Evolutionary conservation across 106 monocot genomes (phyloP).

Genomic region (Acorus gramineus): DNA sequence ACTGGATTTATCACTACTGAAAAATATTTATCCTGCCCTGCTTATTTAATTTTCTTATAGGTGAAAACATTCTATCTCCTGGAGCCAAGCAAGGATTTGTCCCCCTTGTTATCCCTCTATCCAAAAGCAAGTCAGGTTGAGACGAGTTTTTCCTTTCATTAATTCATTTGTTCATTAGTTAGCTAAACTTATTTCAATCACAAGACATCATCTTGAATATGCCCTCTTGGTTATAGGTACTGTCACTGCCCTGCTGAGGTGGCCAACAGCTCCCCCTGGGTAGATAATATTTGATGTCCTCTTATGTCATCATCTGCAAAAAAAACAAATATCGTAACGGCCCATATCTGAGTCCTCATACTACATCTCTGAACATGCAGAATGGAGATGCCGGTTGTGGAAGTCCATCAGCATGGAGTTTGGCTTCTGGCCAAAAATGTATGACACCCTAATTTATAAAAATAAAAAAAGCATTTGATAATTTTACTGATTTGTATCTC

Average conservation of each 20-base stretch:
- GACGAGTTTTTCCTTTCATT: not conserved
- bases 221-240: constrained; percentile 35
- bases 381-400: constrained; percentile 96
- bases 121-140: constrained; percentile 75
- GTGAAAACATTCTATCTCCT: constrained; percentile 70
- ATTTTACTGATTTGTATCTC: too few relatives aligned
- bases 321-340: too few relatives aligned
- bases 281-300: constrained; percentile 15
- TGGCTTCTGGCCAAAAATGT: constrained; percentile 95
- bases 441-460: constrained; percentile 15
- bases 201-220: not conserved
- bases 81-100: constrained; percentile 73
- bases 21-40: not conserved
- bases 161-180: too few relatives aligned
- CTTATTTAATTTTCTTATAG: constrained; percentile 15
- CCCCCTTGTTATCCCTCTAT: constrained; percentile 77
- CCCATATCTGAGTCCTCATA: too few relatives aligned
- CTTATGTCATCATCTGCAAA: not conserved
- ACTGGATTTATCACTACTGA: too few relatives aligned
- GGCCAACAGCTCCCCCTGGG: constrained; percentile 93
- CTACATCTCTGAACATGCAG: constrained; percentile 14
- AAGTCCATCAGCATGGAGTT: constrained; percentile 82
- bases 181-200: too few relatives aligned
- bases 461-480: too few relatives aligned
- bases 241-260: constrained; percentile 82